Conservation (phyloP, 2,329 filamentous ascomycete species). For the Cryphonectria nitschkei region DNA sequence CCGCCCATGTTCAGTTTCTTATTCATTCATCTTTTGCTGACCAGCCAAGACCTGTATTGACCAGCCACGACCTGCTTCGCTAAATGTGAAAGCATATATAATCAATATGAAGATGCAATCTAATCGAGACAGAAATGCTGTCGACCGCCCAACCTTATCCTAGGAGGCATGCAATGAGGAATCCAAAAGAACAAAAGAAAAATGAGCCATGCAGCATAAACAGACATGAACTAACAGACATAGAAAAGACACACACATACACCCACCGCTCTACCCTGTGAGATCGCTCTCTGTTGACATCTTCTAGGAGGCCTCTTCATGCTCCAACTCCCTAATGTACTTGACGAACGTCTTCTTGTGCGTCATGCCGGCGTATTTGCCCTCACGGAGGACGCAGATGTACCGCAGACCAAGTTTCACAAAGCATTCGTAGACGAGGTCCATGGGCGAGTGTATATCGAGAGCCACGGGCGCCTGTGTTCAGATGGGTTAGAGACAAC, state of each 20-base stretch:
- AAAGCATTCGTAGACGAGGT: conserved; percentile 95
- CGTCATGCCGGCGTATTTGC: conserved; percentile 83
- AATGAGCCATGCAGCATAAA: not conserved
- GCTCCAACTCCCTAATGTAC: conserved; percentile 84
- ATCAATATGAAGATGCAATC: not conserved
- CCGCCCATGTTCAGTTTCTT: not conserved
- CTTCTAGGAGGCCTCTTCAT: conserved; percentile 41
- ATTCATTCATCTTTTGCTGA: not conserved
- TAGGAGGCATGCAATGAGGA: not conserved
- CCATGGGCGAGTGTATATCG: conserved; percentile 88
- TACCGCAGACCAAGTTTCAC: conserved; percentile 91
- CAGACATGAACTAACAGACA: not conserved
- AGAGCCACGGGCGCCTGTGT: conserved; percentile 77
- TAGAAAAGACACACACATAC: not conserved
- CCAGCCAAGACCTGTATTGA: not conserved
- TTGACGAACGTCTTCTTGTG: conserved; percentile 98
- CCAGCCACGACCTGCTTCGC: not conserved
- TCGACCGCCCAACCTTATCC: not conserved
- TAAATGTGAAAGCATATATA: not conserved
- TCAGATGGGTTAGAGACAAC: conserved; percentile 5
- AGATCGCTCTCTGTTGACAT: not conserved
- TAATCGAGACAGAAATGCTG: not conserved
- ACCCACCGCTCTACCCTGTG: not conserved
- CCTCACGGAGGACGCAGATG: conserved; percentile 84
- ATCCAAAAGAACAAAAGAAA: not conserved